A percentile compares a stretch with the other conserved stretches of the same genome.
Conservation (phyloP, 345 rosid species). For the Raphanus raphanistrum region DNA sequence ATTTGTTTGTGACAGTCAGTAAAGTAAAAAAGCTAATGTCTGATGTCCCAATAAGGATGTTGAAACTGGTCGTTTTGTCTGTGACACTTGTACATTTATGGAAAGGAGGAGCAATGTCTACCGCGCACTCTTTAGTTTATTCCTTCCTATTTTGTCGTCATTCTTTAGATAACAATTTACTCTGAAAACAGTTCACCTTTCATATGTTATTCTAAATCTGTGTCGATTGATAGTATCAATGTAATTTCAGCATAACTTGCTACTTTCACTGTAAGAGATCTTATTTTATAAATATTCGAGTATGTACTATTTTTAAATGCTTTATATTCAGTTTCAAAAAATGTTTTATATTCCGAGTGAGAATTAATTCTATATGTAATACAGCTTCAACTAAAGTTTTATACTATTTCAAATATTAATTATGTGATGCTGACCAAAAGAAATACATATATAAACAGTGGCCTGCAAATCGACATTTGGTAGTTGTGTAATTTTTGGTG, state of each 20-base stretch:
- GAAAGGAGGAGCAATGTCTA: conserved; percentile 18
- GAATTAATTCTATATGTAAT: background rate
- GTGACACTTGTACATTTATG: conserved; percentile 30
- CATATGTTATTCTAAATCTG: background rate
- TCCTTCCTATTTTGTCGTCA: background rate
- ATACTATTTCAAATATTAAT: background rate
- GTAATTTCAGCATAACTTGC: background rate
- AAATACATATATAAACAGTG: background rate
- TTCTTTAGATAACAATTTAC: background rate
- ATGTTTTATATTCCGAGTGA: background rate
- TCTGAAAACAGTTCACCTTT: background rate
- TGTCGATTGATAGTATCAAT: background rate
- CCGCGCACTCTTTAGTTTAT: conserved; percentile 7
- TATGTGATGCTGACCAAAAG: background rate
- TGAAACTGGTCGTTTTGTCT: conserved; percentile 33
- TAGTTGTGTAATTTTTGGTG: background rate
- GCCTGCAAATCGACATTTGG: background rate
- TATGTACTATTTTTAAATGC: no score
- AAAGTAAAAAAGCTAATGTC: conserved; percentile 11
- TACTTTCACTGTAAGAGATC: background rate
- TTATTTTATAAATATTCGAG: no score
- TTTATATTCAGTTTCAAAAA: no score
- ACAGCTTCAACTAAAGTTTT: background rate
- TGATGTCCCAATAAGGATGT: conserved; percentile 12
- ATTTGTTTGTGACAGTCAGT: conserved; percentile 15